Evolutionary conservation across 768 basidiomycete species (phyloP), one percentile per base, ranked within the genome.

Genomic region (Agaricus blazei): DNA sequence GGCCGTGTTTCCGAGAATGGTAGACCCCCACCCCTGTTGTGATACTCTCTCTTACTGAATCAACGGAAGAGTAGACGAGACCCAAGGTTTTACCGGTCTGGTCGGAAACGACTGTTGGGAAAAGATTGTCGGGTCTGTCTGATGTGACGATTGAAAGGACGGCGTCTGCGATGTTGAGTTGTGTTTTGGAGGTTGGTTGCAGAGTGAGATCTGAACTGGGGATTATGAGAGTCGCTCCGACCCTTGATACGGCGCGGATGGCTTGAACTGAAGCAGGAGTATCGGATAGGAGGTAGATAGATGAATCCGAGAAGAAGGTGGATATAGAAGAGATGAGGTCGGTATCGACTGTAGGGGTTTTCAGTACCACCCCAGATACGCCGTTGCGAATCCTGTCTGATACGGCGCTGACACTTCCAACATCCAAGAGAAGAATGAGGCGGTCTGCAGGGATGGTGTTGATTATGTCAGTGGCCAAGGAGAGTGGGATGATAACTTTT

Each of bases 1-100:
- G 74, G 14, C 95, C 95, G 64, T 96, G 92, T 66, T 91, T 93
- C 58, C 97, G 84, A 19, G 95, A 98, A 67, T 98, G 94, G 67
- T 99, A 99, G 11, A 96, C 87, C 14, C 97, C 97, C 65, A 86
- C 87, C 27, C 93, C 93, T 2, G 93, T 87, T 37, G 84, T 58
- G 67, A 99, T 93, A 62, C 90, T 88, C 68, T 95, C 91, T 48
- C 79, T 80, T 62, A 98, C 78, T 4, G 94, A 96, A 62, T 88
- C 85, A 50, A 69, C 63, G 23, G 96, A 98, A 9, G 97, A 98
- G 73, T 99, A 99, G 36, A 98, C 97, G 53, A 99, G 81, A 15
- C 97, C 97, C 14, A 98, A 83, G 4, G 86, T 78, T 60, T 84
- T 83, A 26, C 88, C 87, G 23, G 82, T 82, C 59, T 89, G 80